Evolutionary conservation across 805 yeast genomes (phyloP), one percentile per base, ranked within the genome.

Genomic region (Candida railenensis): DNA sequence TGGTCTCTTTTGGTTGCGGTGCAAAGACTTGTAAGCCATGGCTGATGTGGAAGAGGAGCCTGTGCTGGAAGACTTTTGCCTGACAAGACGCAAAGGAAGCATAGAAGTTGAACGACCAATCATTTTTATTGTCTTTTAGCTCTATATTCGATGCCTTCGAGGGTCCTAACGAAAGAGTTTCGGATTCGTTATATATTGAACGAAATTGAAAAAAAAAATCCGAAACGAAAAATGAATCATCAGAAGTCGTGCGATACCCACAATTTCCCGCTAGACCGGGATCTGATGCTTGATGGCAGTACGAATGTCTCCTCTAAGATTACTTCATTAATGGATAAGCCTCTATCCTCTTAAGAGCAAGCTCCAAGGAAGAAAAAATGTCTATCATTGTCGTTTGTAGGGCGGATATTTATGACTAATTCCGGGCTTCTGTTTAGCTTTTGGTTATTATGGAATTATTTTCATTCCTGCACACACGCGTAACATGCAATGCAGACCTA

Each of bases 11-110:
- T 82, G 85, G 67, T 89, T 87, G 57, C 95, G 84, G 67, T 90
- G 96, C 54, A 91, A 74, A 28, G 89, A 85, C 69, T 94, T 94
- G 73, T 94, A 94, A 7, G 97, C 96, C 64, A 94, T 73, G 7
- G 98, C 98, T 19, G 97, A 82, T 3, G 97, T 89, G 16, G 97
- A 89, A 4, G 39, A 36, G 4, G 16, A 19, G 8, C 37, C 15
- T 4, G 89, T 82, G 7, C 83, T 71, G 45, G 53, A 54, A 18
- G 52, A 48, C 46, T 58, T 59, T 18, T 51, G 46, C 46, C 64
- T 57, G 14, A 47, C 48, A 19, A 42, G 18, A 22, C 40, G 39
- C 45, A 42, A 42, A 14, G 34, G 34, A 12, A 36, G 19, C 21
- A 16, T 9, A 12, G 39, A 4, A 30, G 38, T 12, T 36, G 39